Base-by-base conservation (phyloP, 352 stramenopile species). In the Pythium angustatum region DNA sequence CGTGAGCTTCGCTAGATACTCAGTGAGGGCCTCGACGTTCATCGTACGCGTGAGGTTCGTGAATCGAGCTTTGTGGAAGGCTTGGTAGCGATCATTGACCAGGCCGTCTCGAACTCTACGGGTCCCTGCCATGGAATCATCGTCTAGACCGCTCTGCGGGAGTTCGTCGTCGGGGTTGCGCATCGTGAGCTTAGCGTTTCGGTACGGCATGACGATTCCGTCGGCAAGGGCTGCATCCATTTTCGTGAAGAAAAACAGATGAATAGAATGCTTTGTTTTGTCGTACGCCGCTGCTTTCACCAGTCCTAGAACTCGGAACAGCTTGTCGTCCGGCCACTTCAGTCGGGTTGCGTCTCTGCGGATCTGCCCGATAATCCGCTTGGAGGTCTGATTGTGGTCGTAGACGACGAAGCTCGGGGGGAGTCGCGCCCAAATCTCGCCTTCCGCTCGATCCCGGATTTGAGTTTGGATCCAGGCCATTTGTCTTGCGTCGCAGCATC, bases 241-340 rank as follows among this genome's bases (percentile, higher is more conserved):
- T 15, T 52, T 57, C 2, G 38, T 61, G 38, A 36, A 60, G 30
- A 67, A 61, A 40, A 52, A 41, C 21, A 67, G 34, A 36, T 67
- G 60, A 19, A 67, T 4, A 2, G 60, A 28, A 12, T 67, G 49
- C 2, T 34, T n/a, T 7, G 34, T 14, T 9, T 48, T 26, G 41
- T 60, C 41, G 51, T 67, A 67, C 12, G 52, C 26, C 10, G 44
- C 27, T 22, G 31, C 26, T 31, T 67, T 67, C 11, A 56, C 22
- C 3, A 10, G 4, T 2, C 34, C 1, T 2, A 67, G 22, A 38
- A 67, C 55, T 4, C 8, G 17, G 4, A 47, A 2, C 2, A 62
- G n/a, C 19, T 30, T 41, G 1, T n/a, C 31, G 9, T 62, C 41
- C n/a, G 21, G 9, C 27, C 53, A 51, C 4, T 45, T 30, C 12